phyloP scores from a whole-genome alignment of 805 yeast genomes.

The Starmerella stigmatis region DNA sequence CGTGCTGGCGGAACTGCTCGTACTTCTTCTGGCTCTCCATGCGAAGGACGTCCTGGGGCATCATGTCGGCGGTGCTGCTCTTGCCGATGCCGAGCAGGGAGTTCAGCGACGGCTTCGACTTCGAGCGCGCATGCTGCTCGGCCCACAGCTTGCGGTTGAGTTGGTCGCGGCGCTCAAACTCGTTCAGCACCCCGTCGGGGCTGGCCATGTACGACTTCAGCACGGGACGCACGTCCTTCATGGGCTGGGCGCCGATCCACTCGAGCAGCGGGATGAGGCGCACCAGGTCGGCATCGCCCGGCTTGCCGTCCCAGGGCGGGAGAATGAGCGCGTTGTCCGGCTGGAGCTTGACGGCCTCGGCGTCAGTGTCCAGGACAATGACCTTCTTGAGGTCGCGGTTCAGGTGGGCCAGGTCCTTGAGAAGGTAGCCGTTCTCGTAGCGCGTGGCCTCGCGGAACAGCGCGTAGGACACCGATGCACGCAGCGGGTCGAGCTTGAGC shows the following conservation, averaged over 20 bases:
- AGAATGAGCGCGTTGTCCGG: slow-evolving; percentile 89
- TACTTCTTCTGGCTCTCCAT: slow-evolving; percentile 89
- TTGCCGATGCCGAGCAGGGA: slow-evolving; percentile 51
- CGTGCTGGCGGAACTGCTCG: slow-evolving; percentile 65
- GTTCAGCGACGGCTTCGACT: slow-evolving; percentile 36
- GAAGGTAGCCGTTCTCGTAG: slow-evolving; percentile 74
- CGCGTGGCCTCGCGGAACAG: slow-evolving; percentile 85
- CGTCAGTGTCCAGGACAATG: slow-evolving; percentile 66
- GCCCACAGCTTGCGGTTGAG: slow-evolving; percentile 46
- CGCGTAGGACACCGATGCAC: slow-evolving; percentile 77
- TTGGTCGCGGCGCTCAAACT: slow-evolving; percentile 68
- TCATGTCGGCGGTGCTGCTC: slow-evolving; percentile 42
- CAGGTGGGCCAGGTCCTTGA: slow-evolving; percentile 81
- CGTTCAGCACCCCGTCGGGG: slow-evolving; percentile 52
- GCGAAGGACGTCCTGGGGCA: slow-evolving; percentile 81
- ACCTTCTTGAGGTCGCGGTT: slow-evolving; percentile 84
- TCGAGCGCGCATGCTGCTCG: slow-evolving; percentile 32
- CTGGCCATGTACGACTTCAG: slow-evolving; percentile 62
- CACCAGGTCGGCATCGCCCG: slow-evolving; percentile 66
- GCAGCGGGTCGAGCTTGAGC: slow-evolving; percentile 84
- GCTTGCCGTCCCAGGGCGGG: slow-evolving; percentile 75
- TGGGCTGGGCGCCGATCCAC: slow-evolving; percentile 77
- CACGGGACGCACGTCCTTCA: slow-evolving; percentile 83
- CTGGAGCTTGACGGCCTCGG: slow-evolving; percentile 63
- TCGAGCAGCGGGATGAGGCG: slow-evolving; percentile 85